Conservation (phyloP, 2,329 filamentous ascomycete genomes). For the Mycogone perniciosa region DNA sequence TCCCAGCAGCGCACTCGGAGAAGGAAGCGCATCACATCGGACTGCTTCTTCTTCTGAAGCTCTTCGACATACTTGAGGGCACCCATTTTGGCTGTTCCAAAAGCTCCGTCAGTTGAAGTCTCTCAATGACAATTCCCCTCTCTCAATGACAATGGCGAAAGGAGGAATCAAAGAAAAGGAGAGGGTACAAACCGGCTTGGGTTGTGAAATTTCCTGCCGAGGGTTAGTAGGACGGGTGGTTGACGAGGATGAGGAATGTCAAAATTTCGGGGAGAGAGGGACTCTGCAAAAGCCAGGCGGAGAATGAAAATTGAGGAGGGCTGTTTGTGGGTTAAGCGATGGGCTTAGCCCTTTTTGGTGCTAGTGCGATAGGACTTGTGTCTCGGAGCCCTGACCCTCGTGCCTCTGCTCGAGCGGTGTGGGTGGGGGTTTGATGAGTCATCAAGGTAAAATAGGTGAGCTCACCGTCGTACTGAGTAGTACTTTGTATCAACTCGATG, state of each 20-base stretch:
- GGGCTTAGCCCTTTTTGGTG: constrained; percentile 20
- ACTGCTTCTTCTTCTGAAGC: constrained; percentile 99
- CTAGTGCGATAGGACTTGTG: constrained; percentile 26
- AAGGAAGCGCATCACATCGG: constrained; percentile 99
- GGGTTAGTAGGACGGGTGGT: constrained; percentile 29
- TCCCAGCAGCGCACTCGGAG: constrained; percentile 99
- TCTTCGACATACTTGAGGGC: constrained; percentile 99
- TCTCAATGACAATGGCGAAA: not conserved
- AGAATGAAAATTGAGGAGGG: constrained; percentile 28
- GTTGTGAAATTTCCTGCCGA: constrained; percentile 29
- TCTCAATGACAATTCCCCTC: not conserved
- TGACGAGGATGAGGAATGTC: constrained; percentile 14
- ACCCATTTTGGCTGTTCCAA: constrained; percentile 72
- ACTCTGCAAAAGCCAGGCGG: constrained; percentile 24
- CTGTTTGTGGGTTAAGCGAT: constrained; percentile 35
- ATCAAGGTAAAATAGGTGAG: constrained; percentile 11
- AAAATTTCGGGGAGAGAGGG: not conserved
- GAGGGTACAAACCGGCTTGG: constrained; percentile 31
- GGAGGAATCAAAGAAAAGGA: constrained; percentile 1
- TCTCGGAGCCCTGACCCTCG: constrained; percentile 25
- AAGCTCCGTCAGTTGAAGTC: constrained; percentile 7
- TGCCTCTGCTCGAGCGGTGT: not conserved
- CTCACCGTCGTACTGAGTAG: not conserved
- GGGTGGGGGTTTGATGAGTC: constrained; percentile 19
- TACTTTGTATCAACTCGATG: too few relatives aligned